These are phyloP conservation scores for Didymella segeticola DNA, from an alignment of 2,329 filamentous ascomycete genomes.

Conservation along the genomic window DNA sequence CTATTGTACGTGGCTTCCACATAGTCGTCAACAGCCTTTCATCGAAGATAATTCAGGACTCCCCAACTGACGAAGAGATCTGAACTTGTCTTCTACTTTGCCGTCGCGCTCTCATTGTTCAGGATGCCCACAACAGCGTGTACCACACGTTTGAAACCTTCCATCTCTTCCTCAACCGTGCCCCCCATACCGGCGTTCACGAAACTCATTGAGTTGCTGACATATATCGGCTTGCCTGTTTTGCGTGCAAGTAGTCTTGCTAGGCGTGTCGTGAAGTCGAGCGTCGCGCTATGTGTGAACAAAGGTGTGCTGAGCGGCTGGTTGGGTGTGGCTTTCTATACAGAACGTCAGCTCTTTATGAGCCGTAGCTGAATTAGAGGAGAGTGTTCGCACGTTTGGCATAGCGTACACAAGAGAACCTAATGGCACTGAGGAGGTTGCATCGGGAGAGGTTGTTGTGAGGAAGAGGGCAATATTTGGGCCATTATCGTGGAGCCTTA, in stretches of 20 bases:
- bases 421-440: slow-evolving; percentile 55
- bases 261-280: slow-evolving; percentile 86
- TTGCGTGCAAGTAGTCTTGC: slow-evolving; percentile 83
- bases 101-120: slow-evolving; percentile 2
- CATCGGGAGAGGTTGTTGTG: slow-evolving; percentile 57
- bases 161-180: slow-evolving; percentile 92
- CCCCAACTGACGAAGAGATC: too few relatives aligned
- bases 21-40: too few relatives aligned
- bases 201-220: slow-evolving; percentile 86
- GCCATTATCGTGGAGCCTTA: slow-evolving; percentile 63
- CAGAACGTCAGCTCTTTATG: slow-evolving; percentile 16
- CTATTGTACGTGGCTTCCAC: too few relatives aligned
- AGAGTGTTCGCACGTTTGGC: slow-evolving; percentile 71
- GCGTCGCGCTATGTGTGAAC: slow-evolving; percentile 74
- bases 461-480: slow-evolving; percentile 64
- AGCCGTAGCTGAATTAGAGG: neutral
- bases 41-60: too few relatives aligned
- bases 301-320: slow-evolving; percentile 80
- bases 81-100: neutral
- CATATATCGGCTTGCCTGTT: slow-evolving; percentile 79
- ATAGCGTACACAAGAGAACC: slow-evolving; percentile 95
- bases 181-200: slow-evolving; percentile 76
- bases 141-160: slow-evolving; percentile 78
- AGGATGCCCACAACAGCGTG: slow-evolving; percentile 63
- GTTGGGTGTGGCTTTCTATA: slow-evolving; percentile 50